A percentile compares a stretch with the other conserved stretches of the same genome.
Evolutionary conservation across 352 stramenopile species (phyloP).

Genomic region (Phytophthora pinifolia): DNA sequence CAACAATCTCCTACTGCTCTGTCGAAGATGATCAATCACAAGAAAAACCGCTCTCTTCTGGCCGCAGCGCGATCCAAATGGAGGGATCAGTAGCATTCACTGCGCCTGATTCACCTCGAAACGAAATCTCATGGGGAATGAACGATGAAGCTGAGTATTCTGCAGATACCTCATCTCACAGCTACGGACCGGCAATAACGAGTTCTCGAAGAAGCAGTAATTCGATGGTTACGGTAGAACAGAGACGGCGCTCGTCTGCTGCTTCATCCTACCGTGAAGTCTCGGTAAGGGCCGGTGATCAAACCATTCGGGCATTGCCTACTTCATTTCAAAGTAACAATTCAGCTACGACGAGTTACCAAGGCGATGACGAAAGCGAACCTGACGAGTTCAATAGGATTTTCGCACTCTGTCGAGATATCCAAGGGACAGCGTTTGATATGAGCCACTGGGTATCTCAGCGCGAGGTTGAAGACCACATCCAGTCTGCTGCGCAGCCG

Average conservation of each 20-base stretch:
- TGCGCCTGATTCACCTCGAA: background rate
- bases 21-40: conserved; percentile 1
- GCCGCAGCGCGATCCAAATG: background rate
- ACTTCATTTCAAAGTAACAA: conserved; percentile 2
- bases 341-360: conserved; percentile 3
- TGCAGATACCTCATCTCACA: background rate
- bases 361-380: conserved; percentile 13
- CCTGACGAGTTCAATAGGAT: conserved; percentile 29
- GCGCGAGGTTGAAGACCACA: conserved; percentile 29
- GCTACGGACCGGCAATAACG: background rate
- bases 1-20: conserved; percentile 11
- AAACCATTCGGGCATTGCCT: background rate
- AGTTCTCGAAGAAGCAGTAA: background rate
- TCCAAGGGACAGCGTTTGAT: conserved; percentile 50
- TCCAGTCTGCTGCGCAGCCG: conserved; percentile 16
- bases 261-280: background rate
- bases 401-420: conserved; percentile 50
- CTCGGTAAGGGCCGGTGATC: background rate
- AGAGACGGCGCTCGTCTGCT: background rate
- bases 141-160: background rate
- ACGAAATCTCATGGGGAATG: background rate
- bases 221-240: background rate
- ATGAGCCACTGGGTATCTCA: conserved; percentile 39
- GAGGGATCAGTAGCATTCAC: background rate
- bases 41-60: background rate